Evolutionary conservation across 2,329 filamentous ascomycete genomes (phyloP), one percentile per base, ranked within the genome.

Genomic region (Monosporascus sp.): DNA sequence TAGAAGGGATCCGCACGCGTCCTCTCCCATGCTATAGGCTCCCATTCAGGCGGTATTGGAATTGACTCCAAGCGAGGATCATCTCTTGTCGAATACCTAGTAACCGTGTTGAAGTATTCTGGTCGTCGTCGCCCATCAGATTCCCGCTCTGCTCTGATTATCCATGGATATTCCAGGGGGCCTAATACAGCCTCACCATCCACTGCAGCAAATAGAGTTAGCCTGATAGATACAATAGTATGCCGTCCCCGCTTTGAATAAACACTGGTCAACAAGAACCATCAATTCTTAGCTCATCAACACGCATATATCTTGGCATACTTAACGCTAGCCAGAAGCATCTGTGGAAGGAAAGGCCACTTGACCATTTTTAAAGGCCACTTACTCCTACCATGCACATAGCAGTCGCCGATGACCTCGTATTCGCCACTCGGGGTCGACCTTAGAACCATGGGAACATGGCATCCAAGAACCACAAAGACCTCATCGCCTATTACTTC

Each of bases 181-280:
- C 60, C 60, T 7, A 62, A 49, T 24, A 59, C 35, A 14, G 53
- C 54, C 47, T 63, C 56, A 31, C 51, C 58, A 35, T 61, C 52
- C 58, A 63, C n/a, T 37, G 7, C 15, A 9, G 15, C 15, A 35
- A 35, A 28, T 2, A 20, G 18, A 37, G 8, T 24, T 24, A 31
- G 22, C 24, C 28, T 60, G 7, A 55, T 52, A 7, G 4, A 35
- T 14, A 35, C 5, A 35, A 35, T 35, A 14, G 11, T 14, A 11
- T 35, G 31, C 11, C 11, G 11, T 35, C 31, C 31, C 31, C 31
- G 4, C 31, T 14, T 35, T 35, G 31, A 35, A 35, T 14, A 35
- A 35, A 14, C 31, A 11, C 11, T 9, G 31, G 31, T 14, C 9
- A 35, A 14, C 5, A 35, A 5, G 11, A 35, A 9, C 11, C 9